A percentile compares a stretch with the other conserved stretches of the same genome.
These are phyloP conservation scores for Hypoxylon sp. DNA, from an alignment of 2,329 filamentous ascomycete species.

Conservation along the genomic window DNA sequence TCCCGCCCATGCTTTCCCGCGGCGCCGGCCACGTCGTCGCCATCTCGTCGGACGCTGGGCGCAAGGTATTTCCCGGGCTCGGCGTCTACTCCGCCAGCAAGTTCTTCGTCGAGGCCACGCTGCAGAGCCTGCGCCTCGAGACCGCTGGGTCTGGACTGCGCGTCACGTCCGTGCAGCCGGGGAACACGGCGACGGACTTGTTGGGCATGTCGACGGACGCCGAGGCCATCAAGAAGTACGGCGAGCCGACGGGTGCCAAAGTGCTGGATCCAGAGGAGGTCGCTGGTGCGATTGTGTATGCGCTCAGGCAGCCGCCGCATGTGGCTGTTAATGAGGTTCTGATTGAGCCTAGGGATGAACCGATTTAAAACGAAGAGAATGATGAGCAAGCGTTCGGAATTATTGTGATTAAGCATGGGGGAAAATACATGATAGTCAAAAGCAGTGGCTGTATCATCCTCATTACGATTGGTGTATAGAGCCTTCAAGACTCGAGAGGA, in stretches of 20 bases:
- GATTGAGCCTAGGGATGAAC: slow-evolving; percentile 82
- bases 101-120: slow-evolving; percentile 85
- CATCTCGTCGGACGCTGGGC: slow-evolving; percentile 84
- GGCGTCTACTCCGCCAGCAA: slow-evolving; percentile 87
- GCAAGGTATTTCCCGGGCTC: slow-evolving; percentile 83
- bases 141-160: slow-evolving; percentile 78
- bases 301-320: slow-evolving; percentile 78
- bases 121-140: slow-evolving; percentile 80
- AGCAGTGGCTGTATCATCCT: background rate
- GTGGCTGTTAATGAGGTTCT: slow-evolving; percentile 84
- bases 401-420: background rate
- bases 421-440: background rate
- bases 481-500: background rate
- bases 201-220: slow-evolving; percentile 79
- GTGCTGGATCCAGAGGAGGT: slow-evolving; percentile 80
- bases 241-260: slow-evolving; percentile 79
- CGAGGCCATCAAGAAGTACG: slow-evolving; percentile 83
- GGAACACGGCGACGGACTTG: slow-evolving; percentile 80
- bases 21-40: slow-evolving; percentile 75
- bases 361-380: slow-evolving; percentile 62
- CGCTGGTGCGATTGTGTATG: slow-evolving; percentile 78
- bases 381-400: background rate
- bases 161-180: slow-evolving; percentile 81
- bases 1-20: slow-evolving; percentile 78
- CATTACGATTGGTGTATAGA: background rate